Base-by-base conservation (phyloP, 768 basidiomycete genomes). In the Auriscalpium microsporum region DNA sequence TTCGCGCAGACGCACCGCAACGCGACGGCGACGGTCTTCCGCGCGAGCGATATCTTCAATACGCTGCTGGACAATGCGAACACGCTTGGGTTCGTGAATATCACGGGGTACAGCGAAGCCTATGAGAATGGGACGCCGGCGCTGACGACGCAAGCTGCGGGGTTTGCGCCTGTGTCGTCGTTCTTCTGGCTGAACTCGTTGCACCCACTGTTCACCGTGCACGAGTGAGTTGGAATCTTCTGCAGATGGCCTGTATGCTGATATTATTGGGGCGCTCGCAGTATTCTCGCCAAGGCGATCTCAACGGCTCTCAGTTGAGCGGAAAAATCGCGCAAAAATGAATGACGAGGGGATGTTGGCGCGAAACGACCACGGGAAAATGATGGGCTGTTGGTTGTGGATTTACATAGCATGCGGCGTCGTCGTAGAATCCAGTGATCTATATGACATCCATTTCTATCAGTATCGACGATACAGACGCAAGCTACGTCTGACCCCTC, bases 171-270 rank as follows among this genome's bases (percentile, higher is more conserved):
- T 3, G 82, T 80, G 33, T 81, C 79, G 17, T 83, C 72, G 48
- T 84, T 84, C 64, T 84, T 85, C 69, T 84, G 82, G 82, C 63
- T 84, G 48, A 83, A 84, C 63, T 64, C 72, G 3, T 68, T 85
- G 42, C 82, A 84, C 63, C 83, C 82, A 28, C 60, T 84, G 17
- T 85, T 82, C 61, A 80, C 81, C 21, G 75, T 85, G 54, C 83
- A 84, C 61, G 72, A 80, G 83, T 83, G 28, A 45, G 52, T 44
- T 6, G 21, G 4, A 13, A 9, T 36, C 36, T 17, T 10, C 11
- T 50, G 8, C 28, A 7, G n/a, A 37, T 17, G 28, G 28, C 28
- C 28, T 28, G 28, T 28, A 28, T 28, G 28, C 28, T 28, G 28
- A 28, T 4, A 2, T 28, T 28, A 28, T 28, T 28, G 28, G 28